These are phyloP conservation scores for Caryopteris hybrid DNA, from an alignment of 305 asterid species.

Conservation along the genomic window DNA sequence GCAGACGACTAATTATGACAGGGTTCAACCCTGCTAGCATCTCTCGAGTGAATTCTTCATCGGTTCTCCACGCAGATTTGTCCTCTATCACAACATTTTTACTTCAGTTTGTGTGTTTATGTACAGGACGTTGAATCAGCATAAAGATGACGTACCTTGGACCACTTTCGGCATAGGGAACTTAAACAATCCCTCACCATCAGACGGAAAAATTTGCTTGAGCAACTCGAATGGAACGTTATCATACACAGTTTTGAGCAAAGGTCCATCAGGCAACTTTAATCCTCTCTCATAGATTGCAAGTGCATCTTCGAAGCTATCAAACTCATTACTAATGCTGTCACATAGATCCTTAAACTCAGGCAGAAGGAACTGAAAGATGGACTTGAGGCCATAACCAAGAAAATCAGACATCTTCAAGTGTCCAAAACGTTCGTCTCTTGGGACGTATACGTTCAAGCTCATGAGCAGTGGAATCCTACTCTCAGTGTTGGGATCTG, in stretches of 20 bases:
- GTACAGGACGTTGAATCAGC: no score
- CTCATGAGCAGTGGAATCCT: constrained; percentile 48
- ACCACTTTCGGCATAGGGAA: constrained; percentile 64
- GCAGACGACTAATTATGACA: constrained; percentile 38
- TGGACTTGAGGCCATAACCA: constrained; percentile 48
- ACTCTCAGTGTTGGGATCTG: constrained; percentile 54
- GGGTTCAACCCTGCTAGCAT: constrained; percentile 50
- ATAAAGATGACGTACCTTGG: constrained; percentile 28
- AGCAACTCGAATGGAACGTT: constrained; percentile 49
- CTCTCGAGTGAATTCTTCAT: constrained; percentile 51
- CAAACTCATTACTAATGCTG: constrained; percentile 43
- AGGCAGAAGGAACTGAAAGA: constrained; percentile 46
- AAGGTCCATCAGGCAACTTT: constrained; percentile 49
- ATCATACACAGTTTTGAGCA: constrained; percentile 29
- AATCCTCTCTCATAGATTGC: constrained; percentile 52
- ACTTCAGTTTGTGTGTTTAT: background rate
- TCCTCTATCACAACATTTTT: constrained; percentile 22
- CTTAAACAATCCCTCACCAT: constrained; percentile 57
- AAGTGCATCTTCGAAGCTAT: constrained; percentile 43
- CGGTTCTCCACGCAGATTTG: constrained; percentile 47
- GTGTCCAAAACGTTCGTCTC: constrained; percentile 72
- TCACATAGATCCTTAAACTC: constrained; percentile 43
- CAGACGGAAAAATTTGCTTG: constrained; percentile 47
- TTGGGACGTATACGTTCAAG: constrained; percentile 58
- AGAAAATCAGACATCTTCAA: constrained; percentile 67